These are phyloP conservation scores for Psilocybe mexicana DNA, from an alignment of 1,284 basidiomycete species.

Conservation along the genomic window DNA sequence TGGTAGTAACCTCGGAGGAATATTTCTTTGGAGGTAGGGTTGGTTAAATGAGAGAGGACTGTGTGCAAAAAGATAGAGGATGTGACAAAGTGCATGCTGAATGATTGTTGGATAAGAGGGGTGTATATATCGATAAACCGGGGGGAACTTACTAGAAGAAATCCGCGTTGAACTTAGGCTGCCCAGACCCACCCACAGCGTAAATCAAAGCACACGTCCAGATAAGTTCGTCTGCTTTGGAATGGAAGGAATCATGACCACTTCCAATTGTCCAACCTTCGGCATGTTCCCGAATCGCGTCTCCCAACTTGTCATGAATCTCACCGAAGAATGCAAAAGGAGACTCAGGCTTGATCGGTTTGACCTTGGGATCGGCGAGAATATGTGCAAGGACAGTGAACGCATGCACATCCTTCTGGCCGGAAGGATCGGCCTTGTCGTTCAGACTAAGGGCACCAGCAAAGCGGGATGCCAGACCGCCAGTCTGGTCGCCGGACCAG, in stretches of 20 bases:
- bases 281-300: slow-evolving; percentile 43
- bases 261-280: slow-evolving; percentile 48
- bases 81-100: slow-evolving; percentile 56
- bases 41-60: slow-evolving; percentile 33
- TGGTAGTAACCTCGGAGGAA: slow-evolving; percentile 46
- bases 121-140: neutral
- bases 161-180: slow-evolving; percentile 39
- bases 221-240: slow-evolving; percentile 48
- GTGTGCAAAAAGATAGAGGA: slow-evolving; percentile 52
- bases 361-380: slow-evolving; percentile 42
- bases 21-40: slow-evolving; percentile 36
- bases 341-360: slow-evolving; percentile 15
- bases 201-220: slow-evolving; percentile 47
- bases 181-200: slow-evolving; percentile 40
- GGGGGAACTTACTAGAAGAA: slow-evolving; percentile 47
- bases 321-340: neutral
- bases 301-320: slow-evolving; percentile 36
- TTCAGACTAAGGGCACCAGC: neutral
- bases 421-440: neutral
- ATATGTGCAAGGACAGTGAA: slow-evolving; percentile 49
- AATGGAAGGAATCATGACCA: slow-evolving; percentile 35
- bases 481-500: slow-evolving; percentile 17
- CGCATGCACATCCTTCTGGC: slow-evolving; percentile 29
- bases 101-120: neutral
- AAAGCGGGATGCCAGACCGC: slow-evolving; percentile 14